These are phyloP conservation scores for Fusarium caatingaense DNA, from an alignment of 2,329 filamentous ascomycete genomes.

Conservation along the genomic window DNA sequence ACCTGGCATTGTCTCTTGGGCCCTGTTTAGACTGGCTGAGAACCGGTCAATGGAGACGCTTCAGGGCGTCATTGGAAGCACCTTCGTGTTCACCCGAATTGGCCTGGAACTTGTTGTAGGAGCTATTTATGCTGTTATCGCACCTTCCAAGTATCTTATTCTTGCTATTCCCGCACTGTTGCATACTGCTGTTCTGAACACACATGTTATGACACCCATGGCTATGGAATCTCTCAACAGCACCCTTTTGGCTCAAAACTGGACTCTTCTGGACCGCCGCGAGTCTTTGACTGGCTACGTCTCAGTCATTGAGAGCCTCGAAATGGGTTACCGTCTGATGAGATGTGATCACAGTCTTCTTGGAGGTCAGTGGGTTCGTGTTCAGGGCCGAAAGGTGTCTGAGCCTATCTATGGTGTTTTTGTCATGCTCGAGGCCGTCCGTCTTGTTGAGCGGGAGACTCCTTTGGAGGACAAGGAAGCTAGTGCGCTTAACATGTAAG, in stretches of 20 bases:
- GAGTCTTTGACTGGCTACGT: conserved; percentile 94
- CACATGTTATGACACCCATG: conserved; percentile 73
- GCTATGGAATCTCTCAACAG: conserved; percentile 73
- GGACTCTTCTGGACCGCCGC: conserved; percentile 79
- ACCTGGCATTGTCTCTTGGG: conserved; percentile 74
- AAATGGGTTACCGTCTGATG: conserved; percentile 80
- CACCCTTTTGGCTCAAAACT: conserved; percentile 73
- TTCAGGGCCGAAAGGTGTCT: conserved; percentile 65
- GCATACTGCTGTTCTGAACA: conserved; percentile 78
- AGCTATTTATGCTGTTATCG: conserved; percentile 71
- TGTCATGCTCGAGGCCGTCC: conserved; percentile 90
- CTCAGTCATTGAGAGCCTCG: conserved; percentile 82
- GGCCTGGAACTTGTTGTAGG: conserved; percentile 77
- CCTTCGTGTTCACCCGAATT: conserved; percentile 74
- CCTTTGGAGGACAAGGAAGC: conserved; percentile 71
- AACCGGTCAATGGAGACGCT: conserved; percentile 54
- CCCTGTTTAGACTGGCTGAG: conserved; percentile 69
- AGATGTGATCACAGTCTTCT: conserved; percentile 94
- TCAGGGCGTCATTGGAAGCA: conserved; percentile 67
- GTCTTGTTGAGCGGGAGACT: conserved; percentile 74
- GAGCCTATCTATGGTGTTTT: conserved; percentile 98
- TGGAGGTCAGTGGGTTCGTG: conserved; percentile 86
- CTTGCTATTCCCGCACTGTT: conserved; percentile 78
- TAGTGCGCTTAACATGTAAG: conserved; percentile 87
- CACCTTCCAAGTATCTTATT: conserved; percentile 75